Evolutionary conservation across 345 rosid species (phyloP).

Genomic region (Zanthoxylum bungeanum): DNA sequence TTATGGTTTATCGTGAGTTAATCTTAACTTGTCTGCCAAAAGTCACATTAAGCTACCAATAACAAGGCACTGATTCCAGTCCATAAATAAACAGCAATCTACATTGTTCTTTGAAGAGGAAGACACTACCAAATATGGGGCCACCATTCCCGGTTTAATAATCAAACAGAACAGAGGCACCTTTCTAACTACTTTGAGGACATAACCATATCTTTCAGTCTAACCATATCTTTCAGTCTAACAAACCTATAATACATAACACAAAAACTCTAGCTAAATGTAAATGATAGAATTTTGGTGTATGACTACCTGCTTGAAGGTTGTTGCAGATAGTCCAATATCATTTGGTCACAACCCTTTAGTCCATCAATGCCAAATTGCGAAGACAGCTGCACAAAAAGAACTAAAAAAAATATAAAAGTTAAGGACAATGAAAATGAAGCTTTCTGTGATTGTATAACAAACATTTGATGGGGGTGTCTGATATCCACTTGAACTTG

Average conservation of each 20-base stretch:
- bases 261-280: background rate
- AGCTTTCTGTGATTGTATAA: background rate
- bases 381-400: constrained; percentile 36
- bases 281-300: constrained; percentile 2
- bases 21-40: too few relatives aligned
- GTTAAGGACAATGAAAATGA: background rate
- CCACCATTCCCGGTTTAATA: background rate
- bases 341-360: constrained; percentile 69
- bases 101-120: background rate
- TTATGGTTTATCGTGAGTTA: too few relatives aligned
- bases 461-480: constrained; percentile 49
- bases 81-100: background rate
- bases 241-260: background rate
- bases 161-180: background rate
- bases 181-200: background rate
- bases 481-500: constrained; percentile 35
- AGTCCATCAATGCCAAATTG: constrained; percentile 54
- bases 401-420: constrained; percentile 5
- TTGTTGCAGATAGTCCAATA: constrained; percentile 73
- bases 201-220: too few relatives aligned
- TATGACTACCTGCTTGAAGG: constrained; percentile 64
- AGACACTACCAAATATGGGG: background rate
- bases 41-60: too few relatives aligned
- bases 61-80: too few relatives aligned
- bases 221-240: too few relatives aligned